A percentile compares a stretch with the other conserved stretches of the same genome.
Conservation (phyloP, 768 basidiomycete genomes). For the Mycena amicta region DNA sequence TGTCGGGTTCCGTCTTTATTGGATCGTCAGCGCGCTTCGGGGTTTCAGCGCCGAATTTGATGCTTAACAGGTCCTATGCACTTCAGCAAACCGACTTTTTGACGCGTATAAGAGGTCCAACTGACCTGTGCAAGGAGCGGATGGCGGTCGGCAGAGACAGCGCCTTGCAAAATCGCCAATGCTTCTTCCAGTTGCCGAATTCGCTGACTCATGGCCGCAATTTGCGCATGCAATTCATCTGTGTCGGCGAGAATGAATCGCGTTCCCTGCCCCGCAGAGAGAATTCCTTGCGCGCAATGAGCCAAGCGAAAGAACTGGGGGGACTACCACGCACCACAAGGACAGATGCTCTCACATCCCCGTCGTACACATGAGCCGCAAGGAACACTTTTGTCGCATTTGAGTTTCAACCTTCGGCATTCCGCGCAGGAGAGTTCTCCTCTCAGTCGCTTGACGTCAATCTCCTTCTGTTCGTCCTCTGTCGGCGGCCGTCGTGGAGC, state of each 20-base stretch:
- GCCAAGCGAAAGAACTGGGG: background rate
- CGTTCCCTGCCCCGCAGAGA: conserved; percentile 56
- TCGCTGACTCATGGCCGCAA: conserved; percentile 65
- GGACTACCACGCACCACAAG: conserved; percentile 52
- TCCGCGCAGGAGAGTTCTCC: conserved; percentile 59
- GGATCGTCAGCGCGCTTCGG: conserved; percentile 30
- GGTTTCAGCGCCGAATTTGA: conserved; percentile 62
- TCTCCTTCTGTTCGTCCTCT: conserved; percentile 55
- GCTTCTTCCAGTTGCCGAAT: conserved; percentile 73
- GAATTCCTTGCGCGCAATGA: conserved; percentile 24
- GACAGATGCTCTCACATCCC: conserved; percentile 67
- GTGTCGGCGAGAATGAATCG: conserved; percentile 70
- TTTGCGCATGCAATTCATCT: conserved; percentile 65
- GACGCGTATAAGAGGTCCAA: background rate
- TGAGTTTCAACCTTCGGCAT: conserved; percentile 52
- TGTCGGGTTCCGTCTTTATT: conserved; percentile 38
- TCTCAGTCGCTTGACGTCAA: conserved; percentile 53
- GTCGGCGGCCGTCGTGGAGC: conserved; percentile 43
- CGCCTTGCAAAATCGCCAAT: conserved; percentile 60
- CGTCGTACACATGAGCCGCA: conserved; percentile 55
- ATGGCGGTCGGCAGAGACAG: conserved; percentile 59
- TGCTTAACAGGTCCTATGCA: conserved; percentile 49
- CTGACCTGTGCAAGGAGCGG: conserved; percentile 48
- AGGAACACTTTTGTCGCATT: conserved; percentile 55
- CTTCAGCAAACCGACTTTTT: background rate